These are phyloP conservation scores for Fusarium pseudocircinatum DNA, from an alignment of 2,329 filamentous ascomycete genomes.

Conservation along the genomic window DNA sequence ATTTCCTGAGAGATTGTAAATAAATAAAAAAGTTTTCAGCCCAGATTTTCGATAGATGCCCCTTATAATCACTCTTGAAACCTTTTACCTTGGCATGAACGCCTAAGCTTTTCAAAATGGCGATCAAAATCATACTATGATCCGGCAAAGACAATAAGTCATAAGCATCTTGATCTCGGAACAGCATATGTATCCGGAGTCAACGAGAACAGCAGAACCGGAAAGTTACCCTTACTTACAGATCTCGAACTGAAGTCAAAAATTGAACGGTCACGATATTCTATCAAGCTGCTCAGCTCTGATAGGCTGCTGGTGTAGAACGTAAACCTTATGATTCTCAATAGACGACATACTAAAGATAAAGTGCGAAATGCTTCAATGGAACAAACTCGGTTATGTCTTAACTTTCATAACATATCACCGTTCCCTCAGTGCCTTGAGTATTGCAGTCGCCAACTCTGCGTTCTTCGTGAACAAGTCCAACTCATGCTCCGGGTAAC, in stretches of 20 bases:
- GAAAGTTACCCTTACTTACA: not conserved
- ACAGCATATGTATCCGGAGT: too few species aligned
- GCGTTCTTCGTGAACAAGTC: slow-evolving; percentile 21
- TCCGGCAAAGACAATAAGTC: not conserved
- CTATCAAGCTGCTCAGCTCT: too few species aligned
- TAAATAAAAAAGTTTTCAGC: not conserved
- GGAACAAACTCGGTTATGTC: not conserved
- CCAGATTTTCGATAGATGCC: too few species aligned
- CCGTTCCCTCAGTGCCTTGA: not conserved
- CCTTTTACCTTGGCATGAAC: too few species aligned
- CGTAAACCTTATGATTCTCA: not conserved
- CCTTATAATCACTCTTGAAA: not conserved
- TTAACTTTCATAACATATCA: not conserved
- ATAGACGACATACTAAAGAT: not conserved
- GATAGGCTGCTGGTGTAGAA: not conserved
- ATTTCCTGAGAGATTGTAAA: not conserved
- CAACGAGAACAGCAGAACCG: not conserved
- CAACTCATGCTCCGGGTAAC: slow-evolving; percentile 31
- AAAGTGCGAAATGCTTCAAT: not conserved
- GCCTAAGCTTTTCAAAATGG: not conserved
- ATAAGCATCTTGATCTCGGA: too few species aligned
- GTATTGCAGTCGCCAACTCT: slow-evolving; percentile 17
- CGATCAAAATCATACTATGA: not conserved
- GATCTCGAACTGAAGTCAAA: not conserved
- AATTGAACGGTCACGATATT: not conserved